Base-by-base conservation (phyloP, 2,329 filamentous ascomycete species). In the Lasiodiplodia theobromae region DNA sequence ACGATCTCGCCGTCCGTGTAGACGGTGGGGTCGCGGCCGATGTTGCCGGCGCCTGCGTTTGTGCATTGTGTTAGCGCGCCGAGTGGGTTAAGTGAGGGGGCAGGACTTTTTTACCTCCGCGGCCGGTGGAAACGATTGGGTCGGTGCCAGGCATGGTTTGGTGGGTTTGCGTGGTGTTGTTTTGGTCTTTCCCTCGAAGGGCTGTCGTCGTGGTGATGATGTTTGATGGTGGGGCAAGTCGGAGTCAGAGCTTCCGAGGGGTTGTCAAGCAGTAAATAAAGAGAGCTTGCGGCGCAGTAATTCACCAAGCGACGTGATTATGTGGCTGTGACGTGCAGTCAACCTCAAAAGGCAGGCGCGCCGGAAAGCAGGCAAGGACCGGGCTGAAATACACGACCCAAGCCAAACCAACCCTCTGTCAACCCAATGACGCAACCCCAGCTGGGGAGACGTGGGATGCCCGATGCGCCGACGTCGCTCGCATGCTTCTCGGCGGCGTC, bases 11-110 rank as follows among this genome's bases (percentile, higher is more conserved):
- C 77, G 70, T 78, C 77, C 38, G 74, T 74, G 71, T 79, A 79
- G 56, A 78, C 72, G 23, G 78, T 81, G 18, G 74, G 66, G 71
- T 86, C 84, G 37, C 79, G 78, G 70, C 82, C 80, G 70, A 86
- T 86, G 74, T 86, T 86, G 69, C 84, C 85, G 70, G 84, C 82
- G 70, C 84, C 84, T 86, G 71, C n/a, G 57, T 3, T 3, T 25
- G 25, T 1, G 21, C 3, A 25, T 23, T 31, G 18, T 5, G 37
- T 63, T 40, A 54, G 56, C 10, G 5, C 31, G 28, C 5, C 5
- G 21, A 8, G 23, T 25, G 8, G 3, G 28, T 10, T 14, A 25
- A 14, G 23, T 10, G 23, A 14, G 23, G 18, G 53, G n/a, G 40
- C 2, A 14, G 1, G 52, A 28, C 25, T 28, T 28, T 28, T 16